A percentile compares a stretch with the other conserved stretches of the same genome.
phyloP scores from a whole-genome alignment of 192 early-diverging fungal species.

The Gigaspora rosea region DNA sequence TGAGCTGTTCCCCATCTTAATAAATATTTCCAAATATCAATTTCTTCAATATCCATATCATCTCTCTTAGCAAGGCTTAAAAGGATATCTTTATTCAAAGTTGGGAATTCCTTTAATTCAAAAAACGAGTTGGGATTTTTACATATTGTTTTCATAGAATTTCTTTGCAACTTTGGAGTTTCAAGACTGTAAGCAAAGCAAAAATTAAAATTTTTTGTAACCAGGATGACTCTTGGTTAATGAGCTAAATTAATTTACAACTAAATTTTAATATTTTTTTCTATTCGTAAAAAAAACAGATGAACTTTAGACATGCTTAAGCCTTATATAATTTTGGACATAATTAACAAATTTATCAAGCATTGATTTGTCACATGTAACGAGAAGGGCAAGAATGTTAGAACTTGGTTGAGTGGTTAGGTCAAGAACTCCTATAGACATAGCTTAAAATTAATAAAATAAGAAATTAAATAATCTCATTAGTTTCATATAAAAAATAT shows the following conservation, averaged over 20 bases:
- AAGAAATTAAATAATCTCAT: neutral
- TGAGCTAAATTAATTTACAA: neutral
- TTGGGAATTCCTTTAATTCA: neutral
- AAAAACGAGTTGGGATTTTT: conserved; percentile 18
- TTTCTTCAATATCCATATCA: conserved; percentile 12
- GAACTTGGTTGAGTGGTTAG: neutral
- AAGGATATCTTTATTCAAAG: conserved; percentile 13
- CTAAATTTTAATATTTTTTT: no score
- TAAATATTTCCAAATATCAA: conserved; percentile 25
- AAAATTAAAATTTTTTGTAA: neutral
- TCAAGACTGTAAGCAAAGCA: neutral
- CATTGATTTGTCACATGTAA: conserved; percentile 19
- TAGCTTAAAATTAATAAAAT: conserved; percentile 3
- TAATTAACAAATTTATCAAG: conserved; percentile 17
- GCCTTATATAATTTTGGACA: neutral
- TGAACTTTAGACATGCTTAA: no score
- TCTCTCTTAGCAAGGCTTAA: neutral
- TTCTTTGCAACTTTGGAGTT: conserved; percentile 1
- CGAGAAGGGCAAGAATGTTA: conserved; percentile 12
- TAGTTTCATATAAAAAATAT: neutral
- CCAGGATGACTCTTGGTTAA: conserved; percentile 14
- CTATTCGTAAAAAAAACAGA: no score
- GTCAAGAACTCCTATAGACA: conserved; percentile 15
- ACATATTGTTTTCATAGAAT: conserved; percentile 15
- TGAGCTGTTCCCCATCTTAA: no score